These are phyloP conservation scores for Fistulifera pelliculosa DNA, from an alignment of 108 stramenopile genomes.

Conservation along the genomic window DNA sequence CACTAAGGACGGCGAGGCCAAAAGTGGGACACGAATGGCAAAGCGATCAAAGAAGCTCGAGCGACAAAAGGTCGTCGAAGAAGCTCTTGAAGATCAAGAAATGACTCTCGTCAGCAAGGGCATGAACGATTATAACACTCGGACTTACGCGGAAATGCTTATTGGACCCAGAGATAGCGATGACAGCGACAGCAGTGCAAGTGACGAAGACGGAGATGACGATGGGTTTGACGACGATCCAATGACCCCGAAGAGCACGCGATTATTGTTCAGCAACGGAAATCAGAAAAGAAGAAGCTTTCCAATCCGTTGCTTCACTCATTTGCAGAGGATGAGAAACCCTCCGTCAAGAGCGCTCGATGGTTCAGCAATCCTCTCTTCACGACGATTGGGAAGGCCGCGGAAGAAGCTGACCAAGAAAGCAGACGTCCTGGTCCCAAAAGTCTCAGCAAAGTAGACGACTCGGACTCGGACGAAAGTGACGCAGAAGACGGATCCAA, in stretches of 20 bases:
- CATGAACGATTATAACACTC: slow-evolving; percentile 50
- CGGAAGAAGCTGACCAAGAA: slow-evolving; percentile 24
- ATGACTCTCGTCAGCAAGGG: slow-evolving; percentile 48
- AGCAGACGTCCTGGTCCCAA: slow-evolving; percentile 4
- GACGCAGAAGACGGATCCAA: slow-evolving; percentile 23
- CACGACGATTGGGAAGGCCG: slow-evolving; percentile 68
- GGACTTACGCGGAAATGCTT: slow-evolving; percentile 66
- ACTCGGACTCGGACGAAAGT: slow-evolving; percentile 15
- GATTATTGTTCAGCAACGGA: slow-evolving; percentile 12
- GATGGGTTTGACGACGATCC: slow-evolving; percentile 49
- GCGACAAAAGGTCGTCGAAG: slow-evolving; percentile 67
- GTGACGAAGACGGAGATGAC: slow-evolving; percentile 38
- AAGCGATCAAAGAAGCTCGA: slow-evolving; percentile 76
- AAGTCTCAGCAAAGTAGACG: slow-evolving; percentile 19
- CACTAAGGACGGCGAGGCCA: slow-evolving; percentile 67
- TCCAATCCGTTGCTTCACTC: slow-evolving; percentile 75
- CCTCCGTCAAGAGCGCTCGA: slow-evolving; percentile 72
- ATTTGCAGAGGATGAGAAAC: slow-evolving; percentile 53
- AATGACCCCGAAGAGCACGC: slow-evolving; percentile 40
- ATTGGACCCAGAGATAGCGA: slow-evolving; percentile 58
- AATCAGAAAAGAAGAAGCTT: slow-evolving; percentile 18
- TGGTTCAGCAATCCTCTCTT: slow-evolving; percentile 95
- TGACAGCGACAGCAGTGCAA: slow-evolving; percentile 34
- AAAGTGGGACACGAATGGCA: slow-evolving; percentile 67
- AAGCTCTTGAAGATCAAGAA: slow-evolving; percentile 80